phyloP scores from a whole-genome alignment of 148 eudicot genomes.

The Fallopia convolvulus region DNA sequence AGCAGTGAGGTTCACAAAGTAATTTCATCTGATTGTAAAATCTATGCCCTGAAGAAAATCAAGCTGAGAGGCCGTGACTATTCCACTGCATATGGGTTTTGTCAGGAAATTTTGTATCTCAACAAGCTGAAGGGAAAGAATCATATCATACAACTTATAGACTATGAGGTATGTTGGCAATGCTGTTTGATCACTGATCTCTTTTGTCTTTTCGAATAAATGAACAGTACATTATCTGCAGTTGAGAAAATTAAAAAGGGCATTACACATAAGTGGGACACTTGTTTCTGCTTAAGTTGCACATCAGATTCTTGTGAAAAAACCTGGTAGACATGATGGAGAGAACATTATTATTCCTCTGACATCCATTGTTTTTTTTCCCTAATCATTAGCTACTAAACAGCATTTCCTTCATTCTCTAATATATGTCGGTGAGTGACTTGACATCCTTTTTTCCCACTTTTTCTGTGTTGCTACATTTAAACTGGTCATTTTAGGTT shows the following conservation, averaged over 20 bases:
- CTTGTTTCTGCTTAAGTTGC: neutral
- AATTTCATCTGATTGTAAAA: constrained; percentile 82
- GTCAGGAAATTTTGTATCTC: constrained; percentile 86
- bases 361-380: neutral
- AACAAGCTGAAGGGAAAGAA: constrained; percentile 79
- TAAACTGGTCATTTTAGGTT: constrained; percentile 41
- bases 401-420: neutral
- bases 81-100: constrained; percentile 91
- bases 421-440: neutral
- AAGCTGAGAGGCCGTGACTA: constrained; percentile 97
- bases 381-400: neutral
- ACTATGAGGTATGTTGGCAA: constrained; percentile 65
- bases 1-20: constrained; percentile 99
- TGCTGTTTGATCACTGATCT: neutral
- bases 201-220: neutral
- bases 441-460: neutral
- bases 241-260: neutral
- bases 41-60: constrained; percentile 90
- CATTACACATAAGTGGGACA: neutral
- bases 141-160: constrained; percentile 88
- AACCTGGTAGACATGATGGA: neutral
- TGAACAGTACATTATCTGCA: neutral
- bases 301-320: neutral
- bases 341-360: neutral
- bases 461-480: constrained; percentile 5